Base-by-base conservation (phyloP, 1,284 basidiomycete genomes). In the Tilletia walkeri region DNA sequence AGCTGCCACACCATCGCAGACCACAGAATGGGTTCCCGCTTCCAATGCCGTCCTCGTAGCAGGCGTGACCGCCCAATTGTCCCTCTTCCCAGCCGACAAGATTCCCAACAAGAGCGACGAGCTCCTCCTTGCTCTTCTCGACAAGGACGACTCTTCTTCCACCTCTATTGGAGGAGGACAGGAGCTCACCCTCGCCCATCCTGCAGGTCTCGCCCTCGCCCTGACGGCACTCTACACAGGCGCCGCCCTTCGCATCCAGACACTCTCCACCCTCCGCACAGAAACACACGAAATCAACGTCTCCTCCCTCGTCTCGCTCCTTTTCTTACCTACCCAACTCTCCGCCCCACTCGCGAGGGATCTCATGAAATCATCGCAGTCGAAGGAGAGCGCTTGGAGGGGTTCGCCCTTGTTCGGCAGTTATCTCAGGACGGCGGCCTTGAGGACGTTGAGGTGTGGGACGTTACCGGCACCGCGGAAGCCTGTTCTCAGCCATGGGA, bases 211-310 rank as follows among this genome's bases (percentile, higher is more conserved):
- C 18, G 69, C 75, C 10, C 72, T 83, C 30, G 74, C 74, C 6
- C 71, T 83, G 38, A 70, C 73, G 3, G 75, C 79, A 1, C 75
- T 82, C 39, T 82, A 80, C 71, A 80, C 81, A 0, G 80, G 80
- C 16, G 72, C 82, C 4, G 69, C 73, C n/a, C 69, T 83, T 14
- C 59, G 50, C 10, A 47, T 54, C 24, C 54, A 50, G 45, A 24
- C 75, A 5, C 71, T 83, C 41, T 67, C 72, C 4, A 73, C 78
- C 1, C 75, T 82, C 36, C 80, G 78, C 70, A 79, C 81, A 0
- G 79, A 80, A 9, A 71, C 82, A 30, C 65, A 69, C 34, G 59
- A 53, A 45, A 12, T n/a, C 0, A 66, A 66, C 24, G 41, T 47
- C 6, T 66, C 65, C 39, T 24, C 47, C 10, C 39, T 6, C n/a